Conservation (phyloP, 768 basidiomycete species). For the Trametes coccinea region DNA sequence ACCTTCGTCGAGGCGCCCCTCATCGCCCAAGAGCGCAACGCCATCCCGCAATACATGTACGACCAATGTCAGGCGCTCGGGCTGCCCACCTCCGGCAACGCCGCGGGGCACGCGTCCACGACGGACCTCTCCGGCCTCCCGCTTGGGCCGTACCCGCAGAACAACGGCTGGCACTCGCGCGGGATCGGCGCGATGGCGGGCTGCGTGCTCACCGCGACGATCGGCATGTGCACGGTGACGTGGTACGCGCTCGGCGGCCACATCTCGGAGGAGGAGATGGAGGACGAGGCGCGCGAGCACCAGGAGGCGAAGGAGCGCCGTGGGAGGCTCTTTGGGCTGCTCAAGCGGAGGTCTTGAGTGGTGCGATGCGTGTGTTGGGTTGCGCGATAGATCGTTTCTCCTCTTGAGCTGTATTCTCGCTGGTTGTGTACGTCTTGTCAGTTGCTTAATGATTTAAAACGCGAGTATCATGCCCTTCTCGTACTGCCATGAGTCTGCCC, state of each 20-base stretch:
- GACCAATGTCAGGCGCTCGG: conserved; percentile 74
- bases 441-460: neutral
- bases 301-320: conserved; percentile 58
- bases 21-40: conserved; percentile 55
- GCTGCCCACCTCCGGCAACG: conserved; percentile 73
- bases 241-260: conserved; percentile 86
- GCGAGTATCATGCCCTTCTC: neutral
- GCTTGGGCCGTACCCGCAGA: conserved; percentile 72
- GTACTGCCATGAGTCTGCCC: no score
- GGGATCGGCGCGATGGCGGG: conserved; percentile 79
- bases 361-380: no score
- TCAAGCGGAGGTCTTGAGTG: conserved; percentile 18
- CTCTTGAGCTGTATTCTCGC: neutral
- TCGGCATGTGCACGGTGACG: conserved; percentile 79
- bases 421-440: neutral
- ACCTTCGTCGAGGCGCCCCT: conserved; percentile 84
- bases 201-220: conserved; percentile 74
- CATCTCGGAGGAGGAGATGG: conserved; percentile 79
- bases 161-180: conserved; percentile 68
- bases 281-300: conserved; percentile 60
- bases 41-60: conserved; percentile 56
- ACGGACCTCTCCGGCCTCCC: conserved; percentile 68
- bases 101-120: conserved; percentile 72
- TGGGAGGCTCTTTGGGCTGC: conserved; percentile 45
- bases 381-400: no score